These are phyloP conservation scores for Didymella arachidicola DNA, from an alignment of 2,329 filamentous ascomycete species.

Conservation along the genomic window DNA sequence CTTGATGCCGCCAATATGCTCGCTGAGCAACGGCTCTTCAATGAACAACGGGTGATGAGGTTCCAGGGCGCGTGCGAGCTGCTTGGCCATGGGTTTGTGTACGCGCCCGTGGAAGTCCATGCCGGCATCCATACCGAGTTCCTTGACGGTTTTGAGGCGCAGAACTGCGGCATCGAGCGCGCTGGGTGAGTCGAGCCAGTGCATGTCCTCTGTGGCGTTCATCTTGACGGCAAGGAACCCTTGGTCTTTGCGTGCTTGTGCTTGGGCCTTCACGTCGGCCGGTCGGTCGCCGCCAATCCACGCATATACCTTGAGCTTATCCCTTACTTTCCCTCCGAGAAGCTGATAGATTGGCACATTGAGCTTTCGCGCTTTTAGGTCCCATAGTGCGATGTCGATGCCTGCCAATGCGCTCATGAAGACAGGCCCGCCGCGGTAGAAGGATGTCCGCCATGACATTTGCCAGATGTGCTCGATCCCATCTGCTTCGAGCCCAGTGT, in stretches of 20 bases:
- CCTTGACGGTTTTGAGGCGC: constrained; percentile 72
- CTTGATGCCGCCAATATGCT: constrained; percentile 72
- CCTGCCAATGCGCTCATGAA: constrained; percentile 82
- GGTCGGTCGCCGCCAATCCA: constrained; percentile 82
- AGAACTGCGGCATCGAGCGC: constrained; percentile 70
- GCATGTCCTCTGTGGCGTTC: constrained; percentile 79
- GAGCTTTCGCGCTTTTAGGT: constrained; percentile 71
- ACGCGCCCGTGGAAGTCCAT: constrained; percentile 81
- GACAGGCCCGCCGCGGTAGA: constrained; percentile 80
- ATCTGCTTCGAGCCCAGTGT: constrained; percentile 73
- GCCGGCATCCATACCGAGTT: constrained; percentile 73
- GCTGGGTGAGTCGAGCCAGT: constrained; percentile 76
- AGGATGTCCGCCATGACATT: constrained; percentile 70
- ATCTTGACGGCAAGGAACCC: constrained; percentile 76
- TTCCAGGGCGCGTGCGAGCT: constrained; percentile 72
- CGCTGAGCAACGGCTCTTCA: constrained; percentile 75
- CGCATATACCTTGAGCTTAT: constrained; percentile 75
- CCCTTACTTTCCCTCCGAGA: constrained; percentile 75
- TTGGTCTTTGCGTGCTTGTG: constrained; percentile 65
- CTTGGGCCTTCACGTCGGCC: constrained; percentile 68
- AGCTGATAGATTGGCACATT: constrained; percentile 76
- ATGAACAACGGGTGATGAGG: constrained; percentile 77
- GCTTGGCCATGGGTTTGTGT: constrained; percentile 83
- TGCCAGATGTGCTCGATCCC: constrained; percentile 86
- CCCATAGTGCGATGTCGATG: constrained; percentile 82